These are phyloP conservation scores for Fimicolochytrium jonesii DNA, from an alignment of 192 early-diverging fungal species.

Conservation along the genomic window DNA sequence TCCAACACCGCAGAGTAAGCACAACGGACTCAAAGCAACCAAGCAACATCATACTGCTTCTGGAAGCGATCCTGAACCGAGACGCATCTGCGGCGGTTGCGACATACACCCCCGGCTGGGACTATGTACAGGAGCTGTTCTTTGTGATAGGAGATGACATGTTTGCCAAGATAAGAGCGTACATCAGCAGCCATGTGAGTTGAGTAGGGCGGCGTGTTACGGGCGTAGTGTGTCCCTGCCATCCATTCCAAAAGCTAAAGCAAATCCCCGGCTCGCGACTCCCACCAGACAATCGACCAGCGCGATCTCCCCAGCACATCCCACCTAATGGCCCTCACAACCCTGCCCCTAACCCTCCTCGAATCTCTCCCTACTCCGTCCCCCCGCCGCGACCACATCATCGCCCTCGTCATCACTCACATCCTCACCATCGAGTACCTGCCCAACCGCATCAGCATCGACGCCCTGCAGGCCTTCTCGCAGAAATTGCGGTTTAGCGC, in stretches of 20 bases:
- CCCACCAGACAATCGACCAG: background rate
- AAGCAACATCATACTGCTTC: conserved; percentile 7
- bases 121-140: too few species aligned
- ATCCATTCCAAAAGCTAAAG: too few species aligned
- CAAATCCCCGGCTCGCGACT: too few species aligned
- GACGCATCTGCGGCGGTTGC: too few species aligned
- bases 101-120: too few species aligned
- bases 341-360: background rate
- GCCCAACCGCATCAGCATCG: conserved; percentile 40
- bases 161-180: too few species aligned
- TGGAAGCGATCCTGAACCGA: too few species aligned
- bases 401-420: conserved; percentile 33
- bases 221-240: too few species aligned
- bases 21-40: conserved; percentile 1
- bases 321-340: background rate
- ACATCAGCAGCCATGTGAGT: too few species aligned
- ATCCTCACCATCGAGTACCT: conserved; percentile 52
- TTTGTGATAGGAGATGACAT: too few species aligned
- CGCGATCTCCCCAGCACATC: background rate
- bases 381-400: background rate
- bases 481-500: conserved; percentile 36
- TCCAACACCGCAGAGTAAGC: conserved; percentile 7
- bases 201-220: too few species aligned
- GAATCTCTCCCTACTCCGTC: background rate
- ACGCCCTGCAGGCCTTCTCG: conserved; percentile 31